A percentile compares a stretch with the other conserved stretches of the same genome.
Evolutionary conservation across 768 basidiomycete genomes (phyloP).

Genomic region (Boletus reticulatus): DNA sequence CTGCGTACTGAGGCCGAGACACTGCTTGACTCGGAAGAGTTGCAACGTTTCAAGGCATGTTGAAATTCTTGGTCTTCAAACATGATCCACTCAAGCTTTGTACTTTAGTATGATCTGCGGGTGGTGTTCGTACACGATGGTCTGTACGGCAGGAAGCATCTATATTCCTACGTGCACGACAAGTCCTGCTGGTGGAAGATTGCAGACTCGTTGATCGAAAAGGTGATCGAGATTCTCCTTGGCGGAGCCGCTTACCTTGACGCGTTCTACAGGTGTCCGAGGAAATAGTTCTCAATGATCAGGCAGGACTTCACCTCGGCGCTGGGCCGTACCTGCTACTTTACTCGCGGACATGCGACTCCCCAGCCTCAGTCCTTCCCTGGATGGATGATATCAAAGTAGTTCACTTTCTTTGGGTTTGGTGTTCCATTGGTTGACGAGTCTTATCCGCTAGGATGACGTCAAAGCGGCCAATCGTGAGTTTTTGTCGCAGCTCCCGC

Average conservation of each 20-base stretch:
- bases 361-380: slow-evolving; percentile 10
- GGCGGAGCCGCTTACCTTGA: not conserved
- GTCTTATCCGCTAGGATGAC: slow-evolving; percentile 18
- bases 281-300: slow-evolving; percentile 64
- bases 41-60: slow-evolving; percentile 59
- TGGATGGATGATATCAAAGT: slow-evolving; percentile 34
- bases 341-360: slow-evolving; percentile 45
- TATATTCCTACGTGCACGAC: slow-evolving; percentile 72
- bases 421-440: not conserved
- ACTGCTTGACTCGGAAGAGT: slow-evolving; percentile 61
- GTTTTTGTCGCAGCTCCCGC: slow-evolving; percentile 35
- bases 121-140: slow-evolving; percentile 78
- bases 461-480: slow-evolving; percentile 37
- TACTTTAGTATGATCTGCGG: slow-evolving; percentile 72
- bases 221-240: slow-evolving; percentile 38
- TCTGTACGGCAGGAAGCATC: slow-evolving; percentile 69
- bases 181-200: slow-evolving; percentile 80
- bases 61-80: not conserved
- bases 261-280: slow-evolving; percentile 58
- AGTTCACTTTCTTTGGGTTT: not conserved
- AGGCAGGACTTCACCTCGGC: slow-evolving; percentile 67
- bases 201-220: slow-evolving; percentile 63
- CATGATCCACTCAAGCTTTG: not conserved
- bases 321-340: slow-evolving; percentile 80
- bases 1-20: slow-evolving; percentile 44